Conservation (phyloP, 371 early-diverging fungal genomes). For the Amoeboradix gromovi region DNA sequence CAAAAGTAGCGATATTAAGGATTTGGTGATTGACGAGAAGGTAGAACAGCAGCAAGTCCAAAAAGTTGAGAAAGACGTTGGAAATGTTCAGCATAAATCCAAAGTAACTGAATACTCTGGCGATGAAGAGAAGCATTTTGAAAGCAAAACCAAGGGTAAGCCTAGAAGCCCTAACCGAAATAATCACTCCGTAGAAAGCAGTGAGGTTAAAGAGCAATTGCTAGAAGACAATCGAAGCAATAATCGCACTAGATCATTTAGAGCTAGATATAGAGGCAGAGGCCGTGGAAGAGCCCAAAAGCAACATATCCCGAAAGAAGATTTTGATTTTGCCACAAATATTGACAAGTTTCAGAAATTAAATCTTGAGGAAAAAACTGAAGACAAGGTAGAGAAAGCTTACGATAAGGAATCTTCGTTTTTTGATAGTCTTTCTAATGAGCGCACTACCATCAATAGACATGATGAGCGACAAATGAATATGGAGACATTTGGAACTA, state of each 20-base stretch:
- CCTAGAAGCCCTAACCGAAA: not conserved
- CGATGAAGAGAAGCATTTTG: not conserved
- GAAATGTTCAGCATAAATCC: not conserved
- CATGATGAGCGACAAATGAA: not conserved
- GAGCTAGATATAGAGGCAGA: not conserved
- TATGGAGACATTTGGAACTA: not conserved
- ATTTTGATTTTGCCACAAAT: not conserved
- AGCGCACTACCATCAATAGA: not conserved
- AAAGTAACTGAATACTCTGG: not conserved
- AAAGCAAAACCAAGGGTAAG: not conserved
- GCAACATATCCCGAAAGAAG: not conserved
- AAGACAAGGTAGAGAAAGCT: not conserved
- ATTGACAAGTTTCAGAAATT: not conserved
- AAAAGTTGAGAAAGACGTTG: not conserved
- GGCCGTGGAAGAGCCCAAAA: not conserved
- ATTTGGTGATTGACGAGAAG: conserved; percentile 14
- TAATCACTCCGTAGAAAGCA: not conserved
- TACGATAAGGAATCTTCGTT: not conserved
- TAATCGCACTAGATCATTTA: not conserved
- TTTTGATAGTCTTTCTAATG: not conserved
- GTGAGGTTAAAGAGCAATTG: not conserved
- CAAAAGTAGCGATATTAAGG: conserved; percentile 69
- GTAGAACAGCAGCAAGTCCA: not conserved
- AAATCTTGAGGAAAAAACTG: not conserved
- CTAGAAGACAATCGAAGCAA: not conserved